A percentile compares a stretch with the other conserved stretches of the same genome.
phyloP scores from a whole-genome alignment of 73 alveolate species.

The Paramecium tetraurelia region DNA sequence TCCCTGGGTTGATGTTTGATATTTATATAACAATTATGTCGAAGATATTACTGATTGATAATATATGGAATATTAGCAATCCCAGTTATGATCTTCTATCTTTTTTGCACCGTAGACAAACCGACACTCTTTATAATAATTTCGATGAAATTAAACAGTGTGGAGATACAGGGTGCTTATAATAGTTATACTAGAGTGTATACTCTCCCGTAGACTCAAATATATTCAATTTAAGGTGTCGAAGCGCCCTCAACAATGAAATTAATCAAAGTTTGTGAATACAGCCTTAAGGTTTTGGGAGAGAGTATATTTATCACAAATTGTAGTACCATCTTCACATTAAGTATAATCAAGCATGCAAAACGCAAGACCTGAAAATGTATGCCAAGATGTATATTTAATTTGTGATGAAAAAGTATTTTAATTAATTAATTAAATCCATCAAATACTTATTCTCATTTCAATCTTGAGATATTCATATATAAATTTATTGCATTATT shows the following conservation, averaged over 20 bases:
- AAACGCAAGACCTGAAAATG: constrained; percentile 14
- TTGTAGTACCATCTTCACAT: background rate
- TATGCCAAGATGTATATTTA: background rate
- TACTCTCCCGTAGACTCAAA: constrained; percentile 50
- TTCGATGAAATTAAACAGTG: constrained; percentile 15
- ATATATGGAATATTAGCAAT: background rate
- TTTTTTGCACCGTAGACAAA: constrained; percentile 30
- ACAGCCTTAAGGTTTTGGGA: constrained; percentile 52
- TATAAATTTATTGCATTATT: background rate
- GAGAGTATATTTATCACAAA: background rate
- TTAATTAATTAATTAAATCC: background rate
- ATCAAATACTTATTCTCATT: background rate
- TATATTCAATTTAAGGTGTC: constrained; percentile 43
- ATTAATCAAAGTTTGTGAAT: constrained; percentile 21
- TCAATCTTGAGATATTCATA: background rate
- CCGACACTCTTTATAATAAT: constrained; percentile 3
- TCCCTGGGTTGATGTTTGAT: background rate
- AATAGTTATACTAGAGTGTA: background rate
- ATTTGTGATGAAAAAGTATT: background rate
- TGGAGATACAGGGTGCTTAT: constrained; percentile 24
- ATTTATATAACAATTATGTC: background rate
- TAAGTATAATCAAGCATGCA: background rate
- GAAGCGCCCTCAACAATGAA: constrained; percentile 29
- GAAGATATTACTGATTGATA: constrained; percentile 5
- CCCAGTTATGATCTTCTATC: background rate